These are phyloP conservation scores for Fusarium burgessii DNA, from an alignment of 2,329 filamentous ascomycete genomes.

Conservation along the genomic window DNA sequence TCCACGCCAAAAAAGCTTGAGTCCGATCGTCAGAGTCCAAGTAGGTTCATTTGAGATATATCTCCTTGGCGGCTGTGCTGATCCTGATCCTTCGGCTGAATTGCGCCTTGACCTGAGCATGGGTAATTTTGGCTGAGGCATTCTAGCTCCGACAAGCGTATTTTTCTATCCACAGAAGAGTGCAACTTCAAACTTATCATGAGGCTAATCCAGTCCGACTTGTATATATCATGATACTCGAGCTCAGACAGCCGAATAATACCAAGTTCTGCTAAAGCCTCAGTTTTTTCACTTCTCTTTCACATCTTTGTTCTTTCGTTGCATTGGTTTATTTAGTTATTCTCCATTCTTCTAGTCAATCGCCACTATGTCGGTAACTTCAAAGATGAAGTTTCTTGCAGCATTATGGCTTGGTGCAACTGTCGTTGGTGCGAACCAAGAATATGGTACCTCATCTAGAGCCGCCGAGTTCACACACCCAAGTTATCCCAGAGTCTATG, in stretches of 20 bases:
- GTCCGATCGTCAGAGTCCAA: not conserved
- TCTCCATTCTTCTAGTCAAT: not conserved
- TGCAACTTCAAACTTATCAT: accelerated
- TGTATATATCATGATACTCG: not conserved
- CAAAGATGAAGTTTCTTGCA: not conserved
- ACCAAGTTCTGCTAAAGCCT: not conserved
- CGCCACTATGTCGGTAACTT: not conserved
- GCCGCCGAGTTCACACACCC: not conserved
- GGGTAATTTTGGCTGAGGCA: not conserved
- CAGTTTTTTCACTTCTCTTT: not conserved
- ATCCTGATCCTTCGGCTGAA: not conserved
- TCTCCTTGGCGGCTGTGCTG: not conserved
- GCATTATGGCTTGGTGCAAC: not conserved
- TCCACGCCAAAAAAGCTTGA: not conserved
- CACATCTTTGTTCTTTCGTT: not conserved
- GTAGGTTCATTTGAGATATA: not conserved
- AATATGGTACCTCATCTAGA: not conserved
- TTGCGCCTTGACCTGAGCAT: not conserved
- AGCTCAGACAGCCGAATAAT: not conserved
- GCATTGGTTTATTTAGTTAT: not conserved
- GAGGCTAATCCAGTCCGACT: accelerated
- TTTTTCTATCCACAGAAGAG: not conserved
- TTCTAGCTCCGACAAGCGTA: not conserved
- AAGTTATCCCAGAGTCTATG: not conserved
- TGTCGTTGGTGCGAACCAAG: not conserved